Base-by-base conservation (phyloP, 768 basidiomycete genomes). In the Coprinopsis sp. region DNA sequence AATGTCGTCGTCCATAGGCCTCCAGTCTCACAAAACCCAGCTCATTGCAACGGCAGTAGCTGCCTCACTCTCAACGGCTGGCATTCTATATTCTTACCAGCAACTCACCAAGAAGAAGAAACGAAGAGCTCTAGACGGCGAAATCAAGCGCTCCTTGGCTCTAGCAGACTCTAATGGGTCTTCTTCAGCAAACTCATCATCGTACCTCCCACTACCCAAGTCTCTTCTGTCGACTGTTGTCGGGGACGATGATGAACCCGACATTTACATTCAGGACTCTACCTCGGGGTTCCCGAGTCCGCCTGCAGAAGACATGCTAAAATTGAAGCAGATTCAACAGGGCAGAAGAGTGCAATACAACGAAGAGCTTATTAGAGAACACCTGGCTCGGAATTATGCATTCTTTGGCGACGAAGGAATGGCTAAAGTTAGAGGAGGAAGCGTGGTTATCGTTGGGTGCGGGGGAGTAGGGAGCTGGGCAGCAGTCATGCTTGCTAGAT, bases 391-490 rank as follows among this genome's bases (percentile, higher is more conserved):
- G 33, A 97, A 97, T 66, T 96, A 95, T 57, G 83, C 87, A 7
- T 97, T 98, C 67, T 87, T 98, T 44, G 92, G 91, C 0, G 88
- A 94, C 25, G 87, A 91, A 28, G 80, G 80, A 31, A 95, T 97
- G 90, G 62, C 67, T 8, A 83, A 79, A 58, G 74, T 98, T 43
- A 75, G 96, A 43, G 59, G 71, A 7, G 79, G 82, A 11, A 78
- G 73, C 4, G 93, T 97, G 1, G 92, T 91, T 14, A 70, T 98
- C 16, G 84, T 99, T 3, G 96, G 96, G 5, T 91, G 93, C 54
- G 96, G 96, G 48, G 95, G 96, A 2, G 96, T 99, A 0, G 96
- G 96, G 0, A 93, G 90, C 59, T 95, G 92, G 90, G 88, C 84
- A 29, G 92, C 93, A 13, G 79, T 95, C 25, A 95, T 95, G 95